Conservation (phyloP, 306 rosid species). For the Sechiopsis laciniata region DNA sequence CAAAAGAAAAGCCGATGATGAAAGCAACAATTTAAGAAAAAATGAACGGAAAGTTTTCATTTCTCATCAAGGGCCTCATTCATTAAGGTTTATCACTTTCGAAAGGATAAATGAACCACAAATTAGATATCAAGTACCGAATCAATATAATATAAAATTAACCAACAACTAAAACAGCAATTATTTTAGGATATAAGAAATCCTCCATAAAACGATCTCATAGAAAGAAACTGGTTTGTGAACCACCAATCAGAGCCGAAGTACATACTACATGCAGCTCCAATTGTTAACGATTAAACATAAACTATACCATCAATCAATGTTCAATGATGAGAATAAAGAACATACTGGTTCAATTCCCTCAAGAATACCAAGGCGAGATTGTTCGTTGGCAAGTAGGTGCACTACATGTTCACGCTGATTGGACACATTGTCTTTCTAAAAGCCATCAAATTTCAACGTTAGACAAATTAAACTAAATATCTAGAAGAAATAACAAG, state of each 20-base stretch:
- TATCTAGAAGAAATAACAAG: background rate
- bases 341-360: conserved; percentile 65
- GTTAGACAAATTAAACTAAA: conserved; percentile 23
- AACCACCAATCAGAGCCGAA: background rate
- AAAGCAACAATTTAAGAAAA: background rate
- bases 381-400: conserved; percentile 88
- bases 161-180: background rate
- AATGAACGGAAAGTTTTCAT: background rate
- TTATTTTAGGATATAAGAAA: background rate
- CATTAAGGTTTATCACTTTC: background rate
- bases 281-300: background rate
- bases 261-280: background rate
- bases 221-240: background rate
- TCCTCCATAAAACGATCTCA: background rate
- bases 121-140: conserved; percentile 11
- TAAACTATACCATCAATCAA: background rate
- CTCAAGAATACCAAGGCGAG: conserved; percentile 65
- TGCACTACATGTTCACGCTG: conserved; percentile 83
- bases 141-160: conserved; percentile 17
- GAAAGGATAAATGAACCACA: background rate
- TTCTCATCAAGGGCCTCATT: conserved; percentile 1
- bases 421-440: conserved; percentile 88
- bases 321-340: conserved; percentile 5
- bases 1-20: background rate
- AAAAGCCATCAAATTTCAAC: conserved; percentile 28